Base-by-base conservation (phyloP, 2,329 filamentous ascomycete genomes). In the Fusarium tjaetaba region DNA sequence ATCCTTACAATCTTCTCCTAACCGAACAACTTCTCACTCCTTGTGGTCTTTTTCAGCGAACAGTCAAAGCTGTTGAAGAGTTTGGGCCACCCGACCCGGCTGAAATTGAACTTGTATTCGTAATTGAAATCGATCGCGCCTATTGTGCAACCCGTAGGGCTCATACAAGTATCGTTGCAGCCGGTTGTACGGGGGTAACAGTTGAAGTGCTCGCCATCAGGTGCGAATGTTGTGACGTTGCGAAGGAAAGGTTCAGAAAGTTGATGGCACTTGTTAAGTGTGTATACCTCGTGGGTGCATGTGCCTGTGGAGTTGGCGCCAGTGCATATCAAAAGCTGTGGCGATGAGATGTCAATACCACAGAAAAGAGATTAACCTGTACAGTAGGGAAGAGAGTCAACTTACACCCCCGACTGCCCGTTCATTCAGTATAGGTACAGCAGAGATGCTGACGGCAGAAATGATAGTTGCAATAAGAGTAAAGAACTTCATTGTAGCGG, bases 131-230 rank as follows among this genome's bases (percentile, higher is more conserved):
- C 82, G 55, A 89, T 81, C 13, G 81, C 76, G 41, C 87, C 87
- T 66, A 87, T 83, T 0, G 87, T 88, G 80, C 87, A 89, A 41
- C 87, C 87, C 49, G 84, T 85, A 5, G 86, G 86, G 52, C 86
- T 87, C 9, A 59, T 85, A 82, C 87, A 89, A 68, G 84, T 80
- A 28, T 78, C 80, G 39, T 79, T 80, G 76, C 87, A 89, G 30
- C 77, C 62, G 60, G 76, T 74, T 13, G 82, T 77, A 67, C 82
- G 84, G 6, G 86, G 87, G 76, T 80, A 86, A 80, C 87, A 89
- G 70, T 76, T 80, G 71, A 88, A 88, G 43, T 73, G 73, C 51
- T 86, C 86, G 42, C 82, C 85, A 68, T 88, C 86, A 13, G 85
- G 85, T 4, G 85, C 85, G 75, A 89, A 89, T 0, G 87, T 89